Conservation (phyloP, 2,329 filamentous ascomycete genomes). For the Ambrosiella cleistominuta region DNA sequence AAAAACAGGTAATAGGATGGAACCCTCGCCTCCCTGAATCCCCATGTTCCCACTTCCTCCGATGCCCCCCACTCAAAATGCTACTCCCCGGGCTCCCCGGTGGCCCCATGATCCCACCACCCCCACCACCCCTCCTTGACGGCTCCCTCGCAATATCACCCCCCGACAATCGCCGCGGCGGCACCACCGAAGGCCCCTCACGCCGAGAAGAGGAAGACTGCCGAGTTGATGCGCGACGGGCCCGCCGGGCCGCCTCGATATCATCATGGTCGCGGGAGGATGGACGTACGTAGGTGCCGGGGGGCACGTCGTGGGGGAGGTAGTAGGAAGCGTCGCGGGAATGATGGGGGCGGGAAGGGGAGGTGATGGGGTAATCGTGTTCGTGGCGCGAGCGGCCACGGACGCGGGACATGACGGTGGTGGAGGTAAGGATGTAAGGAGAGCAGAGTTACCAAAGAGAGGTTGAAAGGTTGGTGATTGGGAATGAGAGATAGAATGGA, state of each 20-base stretch:
- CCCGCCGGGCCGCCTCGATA: background rate
- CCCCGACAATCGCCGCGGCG: background rate
- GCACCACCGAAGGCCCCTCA: background rate
- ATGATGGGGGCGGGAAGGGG: background rate
- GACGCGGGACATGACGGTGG: background rate
- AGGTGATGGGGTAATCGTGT: background rate
- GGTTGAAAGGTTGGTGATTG: background rate
- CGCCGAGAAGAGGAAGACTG: background rate
- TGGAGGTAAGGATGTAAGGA: background rate
- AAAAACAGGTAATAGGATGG: slow-evolving; percentile 25
- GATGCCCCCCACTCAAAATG: background rate
- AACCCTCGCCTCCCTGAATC: slow-evolving; percentile 29
- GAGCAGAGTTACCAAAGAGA: background rate
- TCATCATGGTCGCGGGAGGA: background rate
- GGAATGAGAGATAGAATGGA: background rate
- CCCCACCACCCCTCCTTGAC: background rate
- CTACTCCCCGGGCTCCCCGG: background rate
- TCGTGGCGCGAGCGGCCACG: slow-evolving; percentile 3
- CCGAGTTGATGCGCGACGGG: background rate
- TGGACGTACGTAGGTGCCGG: background rate
- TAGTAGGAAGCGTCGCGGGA: background rate
- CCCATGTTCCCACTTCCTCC: background rate
- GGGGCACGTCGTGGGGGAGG: background rate
- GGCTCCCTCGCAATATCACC: slow-evolving; percentile 1
- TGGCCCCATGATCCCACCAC: background rate